These are phyloP conservation scores for Niebla homalea DNA, from an alignment of 495 filamentous ascomycete species.

Conservation along the genomic window DNA sequence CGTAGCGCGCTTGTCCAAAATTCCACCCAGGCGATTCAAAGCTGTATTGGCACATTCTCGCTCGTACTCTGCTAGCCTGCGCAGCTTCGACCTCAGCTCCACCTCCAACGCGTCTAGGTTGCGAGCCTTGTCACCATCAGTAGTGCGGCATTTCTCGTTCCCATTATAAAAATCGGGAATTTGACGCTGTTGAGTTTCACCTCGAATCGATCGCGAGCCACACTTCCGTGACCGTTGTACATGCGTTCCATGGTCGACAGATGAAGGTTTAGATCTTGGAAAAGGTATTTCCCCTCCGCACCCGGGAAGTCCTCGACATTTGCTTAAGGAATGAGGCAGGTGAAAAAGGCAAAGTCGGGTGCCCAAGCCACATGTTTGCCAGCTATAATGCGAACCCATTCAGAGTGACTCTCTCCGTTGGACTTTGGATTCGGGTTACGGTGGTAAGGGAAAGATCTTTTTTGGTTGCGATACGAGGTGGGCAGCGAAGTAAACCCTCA, in stretches of 20 bases:
- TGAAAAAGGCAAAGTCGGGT: too few relatives aligned
- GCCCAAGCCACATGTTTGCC: too few relatives aligned
- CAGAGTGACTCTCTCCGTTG: too few relatives aligned
- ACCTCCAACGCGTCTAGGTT: neutral
- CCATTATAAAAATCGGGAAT: slow-evolving; percentile 23
- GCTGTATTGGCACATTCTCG: slow-evolving; percentile 7
- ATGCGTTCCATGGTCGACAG: slow-evolving; percentile 27
- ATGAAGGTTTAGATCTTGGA: slow-evolving; percentile 17
- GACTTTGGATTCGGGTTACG: too few relatives aligned
- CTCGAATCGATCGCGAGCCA: slow-evolving; percentile 22
- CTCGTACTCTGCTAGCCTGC: slow-evolving; percentile 22
- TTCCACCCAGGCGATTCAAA: neutral
- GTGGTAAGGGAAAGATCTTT: too few relatives aligned
- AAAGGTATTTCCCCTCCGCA: slow-evolving; percentile 24
- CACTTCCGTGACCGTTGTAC: slow-evolving; percentile 29
- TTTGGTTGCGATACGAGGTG: too few relatives aligned
- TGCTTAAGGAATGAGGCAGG: too few relatives aligned
- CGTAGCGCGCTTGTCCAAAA: neutral
- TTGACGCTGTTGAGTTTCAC: slow-evolving; percentile 28
- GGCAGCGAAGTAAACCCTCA: too few relatives aligned
- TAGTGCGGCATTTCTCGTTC: neutral
- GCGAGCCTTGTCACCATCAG: neutral
- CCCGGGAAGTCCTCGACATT: too few relatives aligned
- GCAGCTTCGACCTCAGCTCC: slow-evolving; percentile 14
- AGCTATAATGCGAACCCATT: too few relatives aligned